These are phyloP conservation scores for Acanthamoeba triangularis DNA, from an alignment of 208 protist genomes.

Conservation along the genomic window DNA sequence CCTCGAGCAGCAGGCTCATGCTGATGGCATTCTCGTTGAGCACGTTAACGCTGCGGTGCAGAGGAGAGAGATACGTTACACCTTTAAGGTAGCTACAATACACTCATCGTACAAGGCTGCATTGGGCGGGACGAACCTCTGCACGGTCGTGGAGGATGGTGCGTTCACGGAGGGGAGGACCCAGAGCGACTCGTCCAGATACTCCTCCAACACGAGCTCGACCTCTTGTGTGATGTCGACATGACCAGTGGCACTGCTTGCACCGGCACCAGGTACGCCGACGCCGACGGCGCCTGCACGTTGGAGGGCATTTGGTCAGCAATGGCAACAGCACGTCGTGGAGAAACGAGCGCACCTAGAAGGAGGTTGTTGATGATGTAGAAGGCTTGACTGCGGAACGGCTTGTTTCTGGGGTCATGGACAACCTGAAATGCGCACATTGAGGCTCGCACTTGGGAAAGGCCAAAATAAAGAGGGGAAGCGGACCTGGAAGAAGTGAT, in stretches of 20 bases:
- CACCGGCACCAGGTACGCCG: not conserved
- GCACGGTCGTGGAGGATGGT: not conserved
- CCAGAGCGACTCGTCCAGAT: slow-evolving; percentile 28
- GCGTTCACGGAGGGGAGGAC: not conserved
- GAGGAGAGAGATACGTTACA: not conserved
- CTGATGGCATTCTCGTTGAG: slow-evolving; percentile 60
- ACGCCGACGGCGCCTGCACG: not conserved
- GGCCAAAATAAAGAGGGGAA: not conserved
- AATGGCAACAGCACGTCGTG: not conserved
- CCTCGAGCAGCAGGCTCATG: slow-evolving; percentile 46
- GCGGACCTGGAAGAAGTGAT: slow-evolving; percentile 57
- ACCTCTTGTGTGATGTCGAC: not conserved
- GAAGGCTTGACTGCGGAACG: slow-evolving; percentile 38
- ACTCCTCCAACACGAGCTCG: slow-evolving; percentile 65
- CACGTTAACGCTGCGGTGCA: not conserved
- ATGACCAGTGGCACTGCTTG: not conserved
- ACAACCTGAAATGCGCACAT: not conserved
- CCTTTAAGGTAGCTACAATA: not conserved
- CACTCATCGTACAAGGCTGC: not conserved
- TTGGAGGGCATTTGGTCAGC: not conserved
- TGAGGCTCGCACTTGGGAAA: not conserved
- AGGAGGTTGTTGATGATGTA: slow-evolving; percentile 51
- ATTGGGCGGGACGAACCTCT: not conserved
- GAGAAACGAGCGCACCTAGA: not conserved
- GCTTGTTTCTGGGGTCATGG: slow-evolving; percentile 9